Conservation (phyloP, 1,139 yeast genomes). For the Saccharomyces hybrid region DNA sequence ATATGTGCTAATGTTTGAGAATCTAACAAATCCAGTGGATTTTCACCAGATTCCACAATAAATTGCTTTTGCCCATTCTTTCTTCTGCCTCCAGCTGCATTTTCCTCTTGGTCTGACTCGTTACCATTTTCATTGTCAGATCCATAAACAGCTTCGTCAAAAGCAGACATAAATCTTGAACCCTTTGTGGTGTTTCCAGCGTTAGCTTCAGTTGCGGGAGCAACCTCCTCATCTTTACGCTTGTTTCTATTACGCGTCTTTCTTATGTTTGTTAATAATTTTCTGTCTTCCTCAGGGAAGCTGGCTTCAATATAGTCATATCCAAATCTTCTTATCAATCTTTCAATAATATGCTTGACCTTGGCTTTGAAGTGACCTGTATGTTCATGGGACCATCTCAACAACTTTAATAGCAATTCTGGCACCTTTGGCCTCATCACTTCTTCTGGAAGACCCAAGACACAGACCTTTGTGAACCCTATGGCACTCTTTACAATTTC, state of each 20-base stretch:
- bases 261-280: constrained; percentile 74
- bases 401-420: constrained; percentile 58
- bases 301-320: constrained; percentile 66
- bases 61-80: constrained; percentile 42
- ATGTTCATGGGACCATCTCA: constrained; percentile 94
- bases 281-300: constrained; percentile 85
- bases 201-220: constrained; percentile 18
- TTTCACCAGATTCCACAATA: constrained; percentile 71
- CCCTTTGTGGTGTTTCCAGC: constrained; percentile 27
- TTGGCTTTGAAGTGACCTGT: constrained; percentile 89
- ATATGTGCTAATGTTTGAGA: constrained; percentile 78
- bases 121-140: constrained; percentile 36
- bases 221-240: constrained; percentile 46
- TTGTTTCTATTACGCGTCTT: constrained; percentile 79
- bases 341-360: constrained; percentile 86
- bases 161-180: constrained; percentile 63
- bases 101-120: constrained; percentile 28
- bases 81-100: constrained; percentile 18
- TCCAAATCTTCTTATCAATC: constrained; percentile 85
- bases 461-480: constrained; percentile 90
- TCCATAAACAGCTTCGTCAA: constrained; percentile 61
- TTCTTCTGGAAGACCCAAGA: constrained; percentile 76
- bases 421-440: constrained; percentile 60
- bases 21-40: constrained; percentile 85
- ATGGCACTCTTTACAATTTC: constrained; percentile 92